These are phyloP conservation scores for Eucalyptus marginata DNA, from an alignment of 345 rosid genomes.

Conservation along the genomic window DNA sequence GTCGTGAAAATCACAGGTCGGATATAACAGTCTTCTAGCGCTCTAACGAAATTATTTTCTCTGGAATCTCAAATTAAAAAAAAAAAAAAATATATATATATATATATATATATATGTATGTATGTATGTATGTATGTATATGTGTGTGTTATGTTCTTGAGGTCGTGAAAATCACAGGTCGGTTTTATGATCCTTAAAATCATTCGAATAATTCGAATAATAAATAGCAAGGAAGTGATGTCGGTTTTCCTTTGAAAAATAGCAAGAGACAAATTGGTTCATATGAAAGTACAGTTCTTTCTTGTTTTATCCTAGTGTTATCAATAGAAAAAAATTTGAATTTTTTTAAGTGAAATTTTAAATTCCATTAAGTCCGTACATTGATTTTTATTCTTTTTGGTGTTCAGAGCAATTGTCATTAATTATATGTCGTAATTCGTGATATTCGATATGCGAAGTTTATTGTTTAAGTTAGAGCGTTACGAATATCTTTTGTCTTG, in stretches of 20 bases:
- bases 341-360: not conserved
- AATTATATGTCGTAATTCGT: not conserved
- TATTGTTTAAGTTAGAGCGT: not conserved
- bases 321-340: not conserved
- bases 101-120: accelerated
- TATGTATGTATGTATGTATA: not conserved
- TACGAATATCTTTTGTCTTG: too few relatives aligned
- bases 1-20: not conserved
- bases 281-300: not conserved
- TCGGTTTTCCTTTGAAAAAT: not conserved
- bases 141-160: not conserved
- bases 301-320: not conserved
- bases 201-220: not conserved
- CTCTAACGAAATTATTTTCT: not conserved
- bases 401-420: not conserved
- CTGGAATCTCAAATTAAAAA: not conserved
- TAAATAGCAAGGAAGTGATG: not conserved
- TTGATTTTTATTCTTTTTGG: not conserved
- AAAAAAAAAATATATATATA: too few relatives aligned
- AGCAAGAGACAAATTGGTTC: not conserved
- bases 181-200: not conserved
- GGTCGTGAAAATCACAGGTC: too few relatives aligned
- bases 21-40: not conserved
- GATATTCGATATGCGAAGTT: not conserved
- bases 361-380: not conserved